These are phyloP conservation scores for Metschnikowia dekortorum DNA, from an alignment of 805 yeast species.

Conservation along the genomic window DNA sequence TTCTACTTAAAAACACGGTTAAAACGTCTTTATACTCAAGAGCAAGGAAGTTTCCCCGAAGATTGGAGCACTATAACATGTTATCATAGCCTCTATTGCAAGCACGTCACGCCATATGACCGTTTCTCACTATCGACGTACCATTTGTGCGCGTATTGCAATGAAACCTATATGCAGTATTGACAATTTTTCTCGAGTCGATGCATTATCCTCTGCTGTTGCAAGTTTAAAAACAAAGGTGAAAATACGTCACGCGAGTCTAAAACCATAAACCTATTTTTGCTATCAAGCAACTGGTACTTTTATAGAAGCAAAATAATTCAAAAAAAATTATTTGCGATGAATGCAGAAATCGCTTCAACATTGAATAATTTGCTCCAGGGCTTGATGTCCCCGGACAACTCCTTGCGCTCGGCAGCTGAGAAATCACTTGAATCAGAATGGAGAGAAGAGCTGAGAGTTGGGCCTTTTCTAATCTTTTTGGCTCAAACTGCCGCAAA, in stretches of 20 bases:
- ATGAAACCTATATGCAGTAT: neutral
- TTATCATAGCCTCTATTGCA: neutral
- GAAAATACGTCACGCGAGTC: neutral
- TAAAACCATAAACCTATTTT: neutral
- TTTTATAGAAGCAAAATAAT: neutral
- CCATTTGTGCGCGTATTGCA: slow-evolving; percentile 1
- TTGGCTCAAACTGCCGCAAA: slow-evolving; percentile 73
- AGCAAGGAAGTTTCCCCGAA: neutral
- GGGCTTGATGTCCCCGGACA: slow-evolving; percentile 77
- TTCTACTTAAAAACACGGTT: neutral
- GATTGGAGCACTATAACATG: neutral
- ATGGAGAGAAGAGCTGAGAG: slow-evolving; percentile 68
- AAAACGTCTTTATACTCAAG: neutral
- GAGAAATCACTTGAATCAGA: slow-evolving; percentile 67
- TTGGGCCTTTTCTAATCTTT: slow-evolving; percentile 68
- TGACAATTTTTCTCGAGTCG: slow-evolving; percentile 2
- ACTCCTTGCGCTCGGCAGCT: slow-evolving; percentile 68
- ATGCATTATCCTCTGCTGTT: slow-evolving; percentile 2
- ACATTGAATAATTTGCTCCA: slow-evolving; percentile 14
- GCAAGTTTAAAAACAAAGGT: slow-evolving; percentile 1
- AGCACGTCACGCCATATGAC: neutral
- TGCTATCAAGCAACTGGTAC: neutral
- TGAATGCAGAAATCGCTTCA: slow-evolving; percentile 8
- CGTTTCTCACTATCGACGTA: neutral
- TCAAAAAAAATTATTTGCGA: neutral